phyloP scores from a whole-genome alignment of 1,139 yeast genomes.

The Zhuliangozyma parablackwelliae region DNA sequence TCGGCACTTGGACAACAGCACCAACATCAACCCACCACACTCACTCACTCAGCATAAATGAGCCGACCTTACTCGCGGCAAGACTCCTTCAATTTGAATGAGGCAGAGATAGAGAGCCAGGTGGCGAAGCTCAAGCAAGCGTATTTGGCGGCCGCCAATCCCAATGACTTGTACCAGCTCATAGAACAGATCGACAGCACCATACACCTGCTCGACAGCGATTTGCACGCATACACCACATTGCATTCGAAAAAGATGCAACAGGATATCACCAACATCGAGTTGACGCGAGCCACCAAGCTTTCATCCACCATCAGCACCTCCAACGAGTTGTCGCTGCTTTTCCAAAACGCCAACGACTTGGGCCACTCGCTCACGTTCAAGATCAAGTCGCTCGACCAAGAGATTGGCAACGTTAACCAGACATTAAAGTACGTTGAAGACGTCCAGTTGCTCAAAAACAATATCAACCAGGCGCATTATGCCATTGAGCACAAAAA shows the following conservation, averaged over 20 bases:
- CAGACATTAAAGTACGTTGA: constrained; percentile 62
- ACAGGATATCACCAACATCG: constrained; percentile 33
- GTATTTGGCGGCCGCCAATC: constrained; percentile 9
- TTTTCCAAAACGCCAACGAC: constrained; percentile 58
- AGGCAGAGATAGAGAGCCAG: constrained; percentile 4
- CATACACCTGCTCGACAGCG: constrained; percentile 12
- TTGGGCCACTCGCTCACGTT: constrained; percentile 66
- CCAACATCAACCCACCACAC: too few species aligned
- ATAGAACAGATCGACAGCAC: constrained; percentile 13
- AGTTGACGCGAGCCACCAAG: constrained; percentile 36
- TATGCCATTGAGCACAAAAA: constrained; percentile 63
- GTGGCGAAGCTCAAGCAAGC: constrained; percentile 5
- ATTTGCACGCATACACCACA: constrained; percentile 22
- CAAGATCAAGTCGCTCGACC: constrained; percentile 65
- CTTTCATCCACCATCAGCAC: constrained; percentile 31
- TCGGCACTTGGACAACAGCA: too few species aligned
- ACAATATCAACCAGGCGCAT: constrained; percentile 61
- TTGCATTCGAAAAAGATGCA: constrained; percentile 29
- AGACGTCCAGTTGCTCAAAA: constrained; percentile 58
- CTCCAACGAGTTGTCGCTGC: constrained; percentile 45
- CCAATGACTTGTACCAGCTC: constrained; percentile 12
- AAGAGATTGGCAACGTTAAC: constrained; percentile 65
- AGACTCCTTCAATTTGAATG: constrained; percentile 1
- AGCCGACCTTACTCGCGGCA: too few species aligned
- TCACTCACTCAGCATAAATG: too few species aligned